These are phyloP conservation scores for Yamadazyma triangularis DNA, from an alignment of 1,139 yeast species.

Conservation along the genomic window DNA sequence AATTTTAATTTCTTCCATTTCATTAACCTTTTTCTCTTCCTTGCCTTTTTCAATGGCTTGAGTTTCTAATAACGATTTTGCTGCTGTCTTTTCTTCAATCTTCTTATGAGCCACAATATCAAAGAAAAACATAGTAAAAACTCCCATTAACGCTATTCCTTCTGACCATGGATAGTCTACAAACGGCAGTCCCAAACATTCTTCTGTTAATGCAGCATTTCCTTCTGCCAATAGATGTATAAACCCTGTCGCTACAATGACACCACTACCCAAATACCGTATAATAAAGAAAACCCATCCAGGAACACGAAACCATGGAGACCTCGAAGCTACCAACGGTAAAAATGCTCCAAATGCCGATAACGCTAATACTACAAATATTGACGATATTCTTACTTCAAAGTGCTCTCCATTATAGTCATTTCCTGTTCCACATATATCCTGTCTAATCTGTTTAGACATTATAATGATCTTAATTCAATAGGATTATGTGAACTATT, in stretches of 20 bases:
- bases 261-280: conserved; percentile 30
- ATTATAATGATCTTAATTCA: too few species aligned
- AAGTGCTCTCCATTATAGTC: conserved; percentile 19
- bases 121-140: conserved; percentile 26
- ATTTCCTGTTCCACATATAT: conserved; percentile 17
- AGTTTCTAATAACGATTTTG: neutral
- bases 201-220: conserved; percentile 17
- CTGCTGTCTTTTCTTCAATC: conserved; percentile 9
- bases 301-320: conserved; percentile 19
- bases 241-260: conserved; percentile 33
- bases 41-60: neutral
- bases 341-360: conserved; percentile 30
- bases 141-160: conserved; percentile 30
- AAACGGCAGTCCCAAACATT: conserved; percentile 27
- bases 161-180: conserved; percentile 32
- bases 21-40: conserved; percentile 14
- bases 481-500: too few species aligned
- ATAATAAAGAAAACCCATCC: conserved; percentile 23
- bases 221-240: conserved; percentile 31
- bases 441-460: conserved; percentile 1
- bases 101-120: conserved; percentile 24
- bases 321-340: conserved; percentile 22
- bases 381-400: conserved; percentile 24
- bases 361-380: conserved; percentile 26
- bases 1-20: too few species aligned